Base-by-base conservation (phyloP, 345 rosid species). In the Boechera divaricarpa region DNA sequence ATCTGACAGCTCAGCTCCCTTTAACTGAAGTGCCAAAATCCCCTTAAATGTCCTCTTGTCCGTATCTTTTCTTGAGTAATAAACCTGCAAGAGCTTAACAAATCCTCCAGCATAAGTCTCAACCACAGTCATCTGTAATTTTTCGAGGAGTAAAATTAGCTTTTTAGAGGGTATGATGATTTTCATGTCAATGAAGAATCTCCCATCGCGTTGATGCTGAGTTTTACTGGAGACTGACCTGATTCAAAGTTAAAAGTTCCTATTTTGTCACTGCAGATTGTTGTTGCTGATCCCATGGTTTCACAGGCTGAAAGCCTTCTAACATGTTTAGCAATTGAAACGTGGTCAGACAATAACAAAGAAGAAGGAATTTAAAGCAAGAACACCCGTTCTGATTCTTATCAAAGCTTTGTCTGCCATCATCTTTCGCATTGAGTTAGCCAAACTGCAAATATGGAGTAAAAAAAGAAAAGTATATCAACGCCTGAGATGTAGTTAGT, bases 291-390 rank as follows among this genome's bases (percentile, higher is more conserved):
- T 26, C 99, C 99, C 99, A 96, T 96, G 56, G 99, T 96, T 85
- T 96, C 99, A 84, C 99, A 96, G 7, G 99, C 99, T 71, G 99
- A 96, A 72, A 96, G 99, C 77, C 99, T 84, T 69, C 99, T 96
- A 59, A 93, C 99, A 98, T 96, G 94, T 77, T 48, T 38, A 21
- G 57, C 36, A 79, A 13, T 73, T 77, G 32, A 38, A 28, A 33
- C 5, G 47, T 51, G 63, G 42, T 74, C 83, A 73, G 83, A 67
- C 18, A n/a, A 77, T 48, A 55, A 16, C 32, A 42, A 45, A 16
- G 60, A 56, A 49, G 72, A 24, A 71, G 70, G 29, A 83, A 58
- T 3, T n/a, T n/a, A 10, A 32, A 76, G 36, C 11, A 66, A 33
- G 29, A 59, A 69, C 61, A 65, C 31, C 58, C 21, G 47, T 5